These are phyloP conservation scores for Thielaviopsis populi DNA, from an alignment of 2,329 filamentous ascomycete genomes.

Conservation along the genomic window DNA sequence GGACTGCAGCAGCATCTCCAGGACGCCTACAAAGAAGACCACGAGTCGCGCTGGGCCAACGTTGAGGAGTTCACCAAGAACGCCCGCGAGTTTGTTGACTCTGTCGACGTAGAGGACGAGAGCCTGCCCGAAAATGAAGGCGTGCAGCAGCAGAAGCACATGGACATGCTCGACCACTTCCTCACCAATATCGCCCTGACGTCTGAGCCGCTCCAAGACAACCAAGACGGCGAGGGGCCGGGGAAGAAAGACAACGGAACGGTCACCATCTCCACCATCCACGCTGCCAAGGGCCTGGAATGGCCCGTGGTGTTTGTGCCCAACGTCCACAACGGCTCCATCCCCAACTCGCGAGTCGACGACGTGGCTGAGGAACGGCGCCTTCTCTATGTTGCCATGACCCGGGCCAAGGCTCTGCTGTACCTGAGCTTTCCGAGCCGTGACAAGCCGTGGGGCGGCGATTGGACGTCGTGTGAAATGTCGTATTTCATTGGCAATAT, in stretches of 20 bases:
- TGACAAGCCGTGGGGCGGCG: slow-evolving; percentile 1
- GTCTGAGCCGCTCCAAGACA: slow-evolving; percentile 55
- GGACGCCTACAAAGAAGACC: slow-evolving; percentile 54
- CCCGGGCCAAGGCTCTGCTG: slow-evolving; percentile 68
- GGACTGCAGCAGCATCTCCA: slow-evolving; percentile 61
- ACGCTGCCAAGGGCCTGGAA: slow-evolving; percentile 88
- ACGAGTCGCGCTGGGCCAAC: slow-evolving; percentile 72
- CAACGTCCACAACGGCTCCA: slow-evolving; percentile 74
- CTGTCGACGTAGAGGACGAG: slow-evolving; percentile 35
- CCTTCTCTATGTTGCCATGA: slow-evolving; percentile 93
- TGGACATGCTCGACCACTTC: slow-evolving; percentile 54
- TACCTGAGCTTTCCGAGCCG: slow-evolving; percentile 62
- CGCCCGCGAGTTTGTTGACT: slow-evolving; percentile 52
- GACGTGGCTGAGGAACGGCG: slow-evolving; percentile 77
- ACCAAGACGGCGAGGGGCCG: slow-evolving; percentile 39
- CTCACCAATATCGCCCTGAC: slow-evolving; percentile 84
- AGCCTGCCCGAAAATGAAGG: slow-evolving; percentile 53
- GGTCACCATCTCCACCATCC: slow-evolving; percentile 89
- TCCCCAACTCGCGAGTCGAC: slow-evolving; percentile 76
- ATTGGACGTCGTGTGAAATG: slow-evolving; percentile 14
- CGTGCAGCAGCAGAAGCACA: slow-evolving; percentile 49
- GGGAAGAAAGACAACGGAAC: slow-evolving; percentile 24
- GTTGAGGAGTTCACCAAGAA: slow-evolving; percentile 76
- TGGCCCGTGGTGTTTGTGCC: slow-evolving; percentile 95
- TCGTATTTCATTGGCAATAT: slow-evolving; percentile 21